Evolutionary conservation across 2,329 filamentous ascomycete species (phyloP).

Genomic region (Lasiodiplodia gonubiensis): DNA sequence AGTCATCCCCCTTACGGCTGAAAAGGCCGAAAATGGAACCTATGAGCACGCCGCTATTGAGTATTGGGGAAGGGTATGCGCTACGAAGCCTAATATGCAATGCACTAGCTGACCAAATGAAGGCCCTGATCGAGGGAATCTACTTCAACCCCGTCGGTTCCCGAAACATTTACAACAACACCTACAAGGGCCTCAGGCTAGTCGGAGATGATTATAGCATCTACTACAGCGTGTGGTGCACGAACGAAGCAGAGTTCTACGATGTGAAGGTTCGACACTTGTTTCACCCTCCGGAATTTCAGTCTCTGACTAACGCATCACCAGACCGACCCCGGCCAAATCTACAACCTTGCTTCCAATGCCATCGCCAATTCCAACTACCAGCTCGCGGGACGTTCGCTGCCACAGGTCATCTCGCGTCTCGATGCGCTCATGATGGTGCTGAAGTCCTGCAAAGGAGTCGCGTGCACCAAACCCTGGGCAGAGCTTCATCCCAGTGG

Average conservation of each 20-base stretch:
- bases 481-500: slow-evolving; percentile 60
- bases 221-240: slow-evolving; percentile 74
- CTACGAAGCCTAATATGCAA: too few species aligned
- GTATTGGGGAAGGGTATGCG: slow-evolving; percentile 44
- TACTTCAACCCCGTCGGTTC: slow-evolving; percentile 17
- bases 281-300: neutral
- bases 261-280: slow-evolving; percentile 59
- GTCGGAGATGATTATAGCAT: slow-evolving; percentile 62
- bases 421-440: slow-evolving; percentile 65
- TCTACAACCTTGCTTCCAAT: slow-evolving; percentile 44
- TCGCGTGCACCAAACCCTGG: slow-evolving; percentile 63
- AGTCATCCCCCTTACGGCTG: slow-evolving; percentile 41
- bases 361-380: neutral
- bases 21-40: slow-evolving; percentile 28
- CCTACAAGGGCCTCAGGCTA: slow-evolving; percentile 66
- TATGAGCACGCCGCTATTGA: slow-evolving; percentile 49
- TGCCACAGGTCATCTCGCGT: slow-evolving; percentile 32
- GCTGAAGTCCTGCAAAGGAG: slow-evolving; percentile 64
- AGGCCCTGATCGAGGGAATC: slow-evolving; percentile 12
- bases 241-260: slow-evolving; percentile 70
- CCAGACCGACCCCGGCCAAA: slow-evolving; percentile 33
- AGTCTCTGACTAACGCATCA: neutral
- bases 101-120: neutral
- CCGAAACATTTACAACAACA: slow-evolving; percentile 54
- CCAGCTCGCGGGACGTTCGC: slow-evolving; percentile 30